Conservation (phyloP, 257 asterid species). For the Solanum etuberosum region DNA sequence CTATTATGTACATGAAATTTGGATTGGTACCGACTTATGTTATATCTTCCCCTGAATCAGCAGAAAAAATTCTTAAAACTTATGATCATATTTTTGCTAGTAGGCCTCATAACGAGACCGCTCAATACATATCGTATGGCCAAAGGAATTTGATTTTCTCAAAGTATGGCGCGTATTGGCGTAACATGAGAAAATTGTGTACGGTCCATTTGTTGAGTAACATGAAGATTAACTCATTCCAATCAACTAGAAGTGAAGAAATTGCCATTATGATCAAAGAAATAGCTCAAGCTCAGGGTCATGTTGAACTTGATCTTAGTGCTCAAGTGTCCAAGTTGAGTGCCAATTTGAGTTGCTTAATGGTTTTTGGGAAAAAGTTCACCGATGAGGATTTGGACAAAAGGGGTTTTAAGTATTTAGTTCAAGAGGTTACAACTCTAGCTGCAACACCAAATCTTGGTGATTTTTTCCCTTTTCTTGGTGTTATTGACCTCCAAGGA, state of each 20-base stretch:
- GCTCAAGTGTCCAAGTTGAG: constrained; percentile 18
- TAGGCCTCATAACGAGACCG: constrained; percentile 39
- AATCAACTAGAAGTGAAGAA: constrained; percentile 30
- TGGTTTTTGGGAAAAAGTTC: constrained; percentile 46
- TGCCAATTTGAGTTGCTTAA: constrained; percentile 35
- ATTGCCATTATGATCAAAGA: constrained; percentile 13
- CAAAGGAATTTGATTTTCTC: constrained; percentile 22
- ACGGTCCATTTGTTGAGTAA: constrained; percentile 30
- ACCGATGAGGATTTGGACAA: constrained; percentile 30
- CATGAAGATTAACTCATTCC: constrained; percentile 28
- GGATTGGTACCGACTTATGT: constrained; percentile 26
- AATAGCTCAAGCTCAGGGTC: neutral
- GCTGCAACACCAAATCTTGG: constrained; percentile 36
- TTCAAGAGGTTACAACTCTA: constrained; percentile 30
- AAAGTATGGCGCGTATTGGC: constrained; percentile 40
- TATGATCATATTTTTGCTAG: constrained; percentile 33
- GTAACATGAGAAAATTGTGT: constrained; percentile 45
- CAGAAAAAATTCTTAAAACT: constrained; percentile 40
- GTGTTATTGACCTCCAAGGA: constrained; percentile 40
- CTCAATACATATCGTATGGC: constrained; percentile 26
- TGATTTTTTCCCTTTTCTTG: constrained; percentile 30
- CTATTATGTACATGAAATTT: constrained; percentile 33
- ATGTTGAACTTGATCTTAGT: constrained; percentile 22
- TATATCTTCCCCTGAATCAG: constrained; percentile 38
- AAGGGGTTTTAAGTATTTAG: constrained; percentile 36